phyloP scores from a whole-genome alignment of 1,139 yeast genomes.

The Candida sanyaensis region DNA sequence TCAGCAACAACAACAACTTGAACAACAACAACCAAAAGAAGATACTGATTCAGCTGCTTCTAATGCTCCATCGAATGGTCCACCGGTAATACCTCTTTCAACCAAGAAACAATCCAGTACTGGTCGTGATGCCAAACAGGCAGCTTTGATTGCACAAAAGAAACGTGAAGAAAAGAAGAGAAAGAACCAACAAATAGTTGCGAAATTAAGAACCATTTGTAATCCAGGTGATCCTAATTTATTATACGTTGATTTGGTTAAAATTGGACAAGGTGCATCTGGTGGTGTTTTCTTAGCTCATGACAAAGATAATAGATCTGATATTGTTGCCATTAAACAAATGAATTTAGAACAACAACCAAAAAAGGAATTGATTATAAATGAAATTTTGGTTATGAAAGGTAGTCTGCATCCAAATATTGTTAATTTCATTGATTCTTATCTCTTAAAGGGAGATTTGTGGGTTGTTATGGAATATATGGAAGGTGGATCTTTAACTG shows the following conservation, averaged over 20 bases:
- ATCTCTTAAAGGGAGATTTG: slow-evolving; percentile 68
- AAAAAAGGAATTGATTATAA: slow-evolving; percentile 89
- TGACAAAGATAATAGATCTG: slow-evolving; percentile 53
- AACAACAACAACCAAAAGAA: background rate
- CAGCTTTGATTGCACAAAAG: slow-evolving; percentile 60
- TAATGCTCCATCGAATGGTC: slow-evolving; percentile 1
- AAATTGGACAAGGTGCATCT: slow-evolving; percentile 97
- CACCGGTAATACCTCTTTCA: slow-evolving; percentile 4
- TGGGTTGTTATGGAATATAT: slow-evolving; percentile 99
- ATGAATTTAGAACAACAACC: slow-evolving; percentile 95
- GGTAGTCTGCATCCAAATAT: slow-evolving; percentile 89
- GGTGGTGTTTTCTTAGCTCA: slow-evolving; percentile 97
- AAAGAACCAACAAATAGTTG: slow-evolving; percentile 67
- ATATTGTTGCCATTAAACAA: slow-evolving; percentile 89
- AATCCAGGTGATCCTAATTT: slow-evolving; percentile 85
- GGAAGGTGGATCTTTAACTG: slow-evolving; percentile 98
- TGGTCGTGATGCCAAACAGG: slow-evolving; percentile 57
- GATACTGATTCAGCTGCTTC: background rate
- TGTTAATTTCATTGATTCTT: slow-evolving; percentile 89
- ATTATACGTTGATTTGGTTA: slow-evolving; percentile 65
- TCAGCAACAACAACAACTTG: slow-evolving; percentile 13
- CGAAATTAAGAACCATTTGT: slow-evolving; percentile 75
- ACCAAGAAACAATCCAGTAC: slow-evolving; percentile 18
- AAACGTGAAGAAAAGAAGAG: slow-evolving; percentile 75
- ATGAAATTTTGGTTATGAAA: slow-evolving; percentile 92